Conservation (phyloP, 2,329 filamentous ascomycete genomes). For the Dryadomyces quercus-mongolicae region DNA sequence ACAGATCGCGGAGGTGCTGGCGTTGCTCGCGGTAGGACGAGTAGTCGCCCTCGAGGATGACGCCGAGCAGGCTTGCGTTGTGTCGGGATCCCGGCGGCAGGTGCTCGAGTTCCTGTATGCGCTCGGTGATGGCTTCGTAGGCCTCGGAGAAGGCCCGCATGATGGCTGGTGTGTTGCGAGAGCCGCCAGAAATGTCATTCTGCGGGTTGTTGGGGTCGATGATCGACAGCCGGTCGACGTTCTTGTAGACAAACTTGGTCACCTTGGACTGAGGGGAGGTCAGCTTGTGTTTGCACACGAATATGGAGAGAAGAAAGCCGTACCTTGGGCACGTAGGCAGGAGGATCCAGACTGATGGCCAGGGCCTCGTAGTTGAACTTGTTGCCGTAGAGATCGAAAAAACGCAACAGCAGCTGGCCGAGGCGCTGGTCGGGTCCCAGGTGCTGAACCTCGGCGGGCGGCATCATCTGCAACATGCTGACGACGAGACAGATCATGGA, state of each 20-base stretch:
- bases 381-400: slow-evolving; percentile 82
- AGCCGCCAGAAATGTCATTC: slow-evolving; percentile 88
- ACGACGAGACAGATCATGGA: slow-evolving; percentile 89
- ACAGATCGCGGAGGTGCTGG: slow-evolving; percentile 43
- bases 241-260: slow-evolving; percentile 39
- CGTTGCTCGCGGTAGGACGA: slow-evolving; percentile 59
- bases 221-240: slow-evolving; percentile 63
- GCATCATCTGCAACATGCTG: slow-evolving; percentile 73
- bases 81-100: slow-evolving; percentile 16
- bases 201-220: slow-evolving; percentile 76
- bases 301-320: slow-evolving; percentile 13
- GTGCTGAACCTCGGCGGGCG: slow-evolving; percentile 50
- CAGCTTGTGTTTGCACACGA: neutral
- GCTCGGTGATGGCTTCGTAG: slow-evolving; percentile 40
- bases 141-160: slow-evolving; percentile 58
- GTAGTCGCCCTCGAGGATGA: slow-evolving; percentile 70
- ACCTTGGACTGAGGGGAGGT: slow-evolving; percentile 29
- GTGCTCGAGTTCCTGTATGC: slow-evolving; percentile 40
- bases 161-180: slow-evolving; percentile 56
- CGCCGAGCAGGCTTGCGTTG: slow-evolving; percentile 50
- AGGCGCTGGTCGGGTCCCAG: slow-evolving; percentile 54
- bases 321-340: slow-evolving; percentile 68
- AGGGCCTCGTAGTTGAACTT: slow-evolving; percentile 57
- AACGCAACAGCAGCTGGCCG: slow-evolving; percentile 72
- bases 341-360: slow-evolving; percentile 66